Base-by-base conservation (phyloP, 1,139 yeast genomes). In the Nakaseomyces nivariensis region DNA sequence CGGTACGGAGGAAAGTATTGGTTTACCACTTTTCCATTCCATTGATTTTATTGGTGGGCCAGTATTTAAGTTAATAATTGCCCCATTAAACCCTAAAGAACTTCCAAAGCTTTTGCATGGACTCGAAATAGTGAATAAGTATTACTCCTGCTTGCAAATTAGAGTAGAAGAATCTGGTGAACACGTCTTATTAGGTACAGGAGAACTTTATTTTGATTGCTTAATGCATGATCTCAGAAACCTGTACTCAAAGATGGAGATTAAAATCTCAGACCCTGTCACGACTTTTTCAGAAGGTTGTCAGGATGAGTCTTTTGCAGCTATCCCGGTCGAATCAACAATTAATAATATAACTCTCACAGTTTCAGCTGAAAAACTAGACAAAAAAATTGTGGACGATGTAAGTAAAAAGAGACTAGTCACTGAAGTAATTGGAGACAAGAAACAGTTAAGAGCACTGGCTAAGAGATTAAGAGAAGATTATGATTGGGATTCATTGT, bases 111-210 rank as follows among this genome's bases (percentile, higher is more conserved):
- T 90, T 61, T 70, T 84, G 13, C 82, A 78, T 22, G 89, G 90
- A 0, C 69, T 92, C 47, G 72, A 85, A 53, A 77, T 74, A 51
- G 71, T 85, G 27, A 77, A 77, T 55, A 79, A 77, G 55, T 71
- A 83, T 1, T 90, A 86, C 60, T 75, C 85, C 11, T 81, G 90
- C 5, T 73, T 82, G 37, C 74, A 75, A 31, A 71, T 87, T 6
- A 79, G 76, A 54, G 90, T 85, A 1, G 96, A 88, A 63, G 95
- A 86, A 57, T 84, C 90, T 51, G 97, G 97, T 1, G 97, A 90
- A 59, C 88, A 85, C 63, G 81, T 82, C 0, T 64, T 94, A 1
- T 62, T 82, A 31, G 96, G 94, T 0, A 79, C 89, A 3, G 98
- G 98, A 4, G 98, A 94, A 62, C 62, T 92, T 17, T 88, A 86